Evolutionary conservation across 768 basidiomycete genomes (phyloP).

Genomic region (Boletus rufocinnamomeus): DNA sequence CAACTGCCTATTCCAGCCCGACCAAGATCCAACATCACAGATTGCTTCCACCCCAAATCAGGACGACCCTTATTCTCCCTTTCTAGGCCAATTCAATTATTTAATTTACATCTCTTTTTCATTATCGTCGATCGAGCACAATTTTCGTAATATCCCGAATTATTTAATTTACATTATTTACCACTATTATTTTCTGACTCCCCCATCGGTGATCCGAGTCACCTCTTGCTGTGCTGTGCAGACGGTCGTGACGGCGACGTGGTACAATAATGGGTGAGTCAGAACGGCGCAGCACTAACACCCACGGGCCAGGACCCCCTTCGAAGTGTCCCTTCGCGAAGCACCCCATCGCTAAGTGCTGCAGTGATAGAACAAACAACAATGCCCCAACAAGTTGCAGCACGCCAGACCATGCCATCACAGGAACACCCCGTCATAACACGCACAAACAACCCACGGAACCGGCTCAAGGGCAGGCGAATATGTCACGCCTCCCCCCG

Average conservation of each 20-base stretch:
- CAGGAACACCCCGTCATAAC: constrained; percentile 25
- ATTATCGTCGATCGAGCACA: constrained; percentile 38
- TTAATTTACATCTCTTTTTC: constrained; percentile 33
- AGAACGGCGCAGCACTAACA: constrained; percentile 29
- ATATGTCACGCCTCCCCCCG: constrained; percentile 15
- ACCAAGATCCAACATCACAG: constrained; percentile 23
- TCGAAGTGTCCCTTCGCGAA: constrained; percentile 19
- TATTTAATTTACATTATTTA: constrained; percentile 17
- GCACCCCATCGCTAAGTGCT: constrained; percentile 11
- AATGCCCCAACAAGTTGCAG: not conserved
- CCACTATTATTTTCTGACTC: constrained; percentile 9
- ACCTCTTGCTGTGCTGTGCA: not conserved
- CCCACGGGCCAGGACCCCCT: constrained; percentile 5
- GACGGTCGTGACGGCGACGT: constrained; percentile 15
- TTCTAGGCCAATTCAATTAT: constrained; percentile 32
- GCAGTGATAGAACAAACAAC: constrained; percentile 15
- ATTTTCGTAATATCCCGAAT: constrained; percentile 21
- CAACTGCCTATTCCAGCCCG: constrained; percentile 25
- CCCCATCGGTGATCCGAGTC: constrained; percentile 10
- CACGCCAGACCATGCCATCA: constrained; percentile 20
- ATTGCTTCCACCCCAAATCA: constrained; percentile 19
- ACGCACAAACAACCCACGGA: constrained; percentile 25
- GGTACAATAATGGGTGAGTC: constrained; percentile 13
- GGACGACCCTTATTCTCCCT: constrained; percentile 21
- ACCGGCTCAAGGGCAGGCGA: constrained; percentile 26